Base-by-base conservation (phyloP, 1,284 basidiomycete genomes). In the Microbotryomycetes sp. region DNA sequence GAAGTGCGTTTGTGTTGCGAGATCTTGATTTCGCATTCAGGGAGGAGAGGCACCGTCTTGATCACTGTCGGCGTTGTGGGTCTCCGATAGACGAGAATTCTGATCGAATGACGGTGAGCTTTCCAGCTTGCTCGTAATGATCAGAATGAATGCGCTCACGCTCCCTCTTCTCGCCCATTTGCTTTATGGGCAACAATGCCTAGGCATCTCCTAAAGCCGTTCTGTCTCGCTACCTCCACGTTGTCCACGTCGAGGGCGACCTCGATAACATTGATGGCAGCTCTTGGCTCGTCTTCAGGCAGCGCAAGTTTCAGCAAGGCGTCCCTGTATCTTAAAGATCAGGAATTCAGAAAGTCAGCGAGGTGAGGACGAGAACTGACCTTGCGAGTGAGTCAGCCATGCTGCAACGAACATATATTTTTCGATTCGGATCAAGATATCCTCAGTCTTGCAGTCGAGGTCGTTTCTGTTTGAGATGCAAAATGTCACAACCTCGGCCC, bases 21-120 rank as follows among this genome's bases (percentile, higher is more conserved):
- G 28, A 58, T 58, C 29, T 31, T 46, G 29, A 58, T 30, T 28
- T 52, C 23, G 30, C 51, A 58, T 41, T 46, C 24, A n/a, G 50
- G 9, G 41, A 46, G 31, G 46, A 58, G 31, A 18, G 51, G 57
- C 1, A 58, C 28, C 5, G 26, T 21, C 7, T 24, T 28, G 4
- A 31, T 24, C 41, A 58, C 47, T 49, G 50, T n/a, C 2, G 57
- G 57, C 6, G 57, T 41, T 1, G 45, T 24, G 11, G 57, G 57
- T 16, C 57, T 26, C n/a, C 45, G 50, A 21, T 52, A 58, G 49
- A 58, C 45, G 50, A 58, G 23, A 9, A 58, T 26, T 4, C 57
- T 58, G 45, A 13, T 27, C 4, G 47, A 9, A 3, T 3, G 18
- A 41, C 9, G 29, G 26, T 41, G 31, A n/a, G n/a, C n/a, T n/a